Percentiles rank a stretch among this genome's conserved stretches.
Evolutionary conservation across 1,284 basidiomycete genomes (phyloP).

Genomic region (Sporisorium iseilematis-ciliati): DNA sequence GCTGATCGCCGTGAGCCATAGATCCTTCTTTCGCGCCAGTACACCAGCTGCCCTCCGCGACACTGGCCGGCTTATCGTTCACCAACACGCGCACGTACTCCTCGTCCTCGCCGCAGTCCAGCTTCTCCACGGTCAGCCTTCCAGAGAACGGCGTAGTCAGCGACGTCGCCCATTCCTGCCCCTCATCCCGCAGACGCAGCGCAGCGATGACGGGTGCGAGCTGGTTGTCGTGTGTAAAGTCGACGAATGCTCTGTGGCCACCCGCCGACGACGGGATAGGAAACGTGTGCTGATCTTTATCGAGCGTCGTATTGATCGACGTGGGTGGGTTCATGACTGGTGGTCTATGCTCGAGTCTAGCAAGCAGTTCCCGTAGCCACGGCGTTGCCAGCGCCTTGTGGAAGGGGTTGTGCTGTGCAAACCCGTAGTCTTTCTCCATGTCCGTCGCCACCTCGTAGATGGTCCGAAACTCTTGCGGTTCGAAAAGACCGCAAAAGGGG

Average conservation of each 20-base stretch:
- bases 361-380: constrained; percentile 42
- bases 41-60: constrained; percentile 25
- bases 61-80: constrained; percentile 25
- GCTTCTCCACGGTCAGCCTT: constrained; percentile 37
- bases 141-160: constrained; percentile 44
- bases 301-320: constrained; percentile 50
- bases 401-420: constrained; percentile 32
- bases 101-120: constrained; percentile 19
- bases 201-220: constrained; percentile 47
- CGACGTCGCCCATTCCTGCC: constrained; percentile 32
- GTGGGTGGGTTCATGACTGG: constrained; percentile 41
- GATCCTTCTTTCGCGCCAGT: not conserved
- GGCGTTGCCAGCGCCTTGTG: constrained; percentile 37
- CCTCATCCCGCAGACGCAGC: constrained; percentile 19
- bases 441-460: constrained; percentile 41
- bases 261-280: constrained; percentile 15
- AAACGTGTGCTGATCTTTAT: constrained; percentile 18
- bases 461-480: constrained; percentile 20
- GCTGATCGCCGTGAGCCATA: not conserved
- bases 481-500: constrained; percentile 37
- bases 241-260: constrained; percentile 34
- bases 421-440: constrained; percentile 44
- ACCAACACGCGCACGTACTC: constrained; percentile 36
- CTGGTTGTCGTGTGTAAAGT: constrained; percentile 55
- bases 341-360: constrained; percentile 20